Conservation (phyloP, 805 yeast genomes). For the Myxozyma neglecta region DNA sequence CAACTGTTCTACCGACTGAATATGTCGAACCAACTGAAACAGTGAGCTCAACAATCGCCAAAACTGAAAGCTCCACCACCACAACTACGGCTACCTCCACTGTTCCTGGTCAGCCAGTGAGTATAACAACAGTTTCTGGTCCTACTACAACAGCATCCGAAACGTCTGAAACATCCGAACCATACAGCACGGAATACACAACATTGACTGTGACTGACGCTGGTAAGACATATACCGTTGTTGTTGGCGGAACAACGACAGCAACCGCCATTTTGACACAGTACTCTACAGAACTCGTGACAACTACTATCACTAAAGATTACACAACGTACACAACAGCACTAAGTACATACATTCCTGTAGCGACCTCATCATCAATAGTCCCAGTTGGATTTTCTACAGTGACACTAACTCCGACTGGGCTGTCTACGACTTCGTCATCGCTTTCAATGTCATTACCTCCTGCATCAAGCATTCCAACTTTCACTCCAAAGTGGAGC, state of each 20-base stretch:
- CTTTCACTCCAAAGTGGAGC: conserved; percentile 11
- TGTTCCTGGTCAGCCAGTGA: not conserved
- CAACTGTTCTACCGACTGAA: conserved; percentile 7
- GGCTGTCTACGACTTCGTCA: no score
- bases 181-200: not conserved
- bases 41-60: not conserved
- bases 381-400: no score
- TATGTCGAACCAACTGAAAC: not conserved
- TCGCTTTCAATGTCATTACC: no score
- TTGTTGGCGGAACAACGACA: conserved; percentile 3
- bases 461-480: not conserved
- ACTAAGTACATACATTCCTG: not conserved
- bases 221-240: conserved; percentile 4
- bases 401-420: no score
- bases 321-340: not conserved
- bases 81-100: not conserved
- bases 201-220: not conserved
- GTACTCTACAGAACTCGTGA: not conserved
- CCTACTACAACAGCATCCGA: conserved; percentile 5
- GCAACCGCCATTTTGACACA: not conserved
- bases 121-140: conserved; percentile 1
- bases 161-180: not conserved
- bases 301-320: not conserved
- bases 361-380: no score
- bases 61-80: not conserved